These are phyloP conservation scores for Backusella westeae DNA, from an alignment of 192 early-diverging fungal genomes.

Conservation along the genomic window DNA sequence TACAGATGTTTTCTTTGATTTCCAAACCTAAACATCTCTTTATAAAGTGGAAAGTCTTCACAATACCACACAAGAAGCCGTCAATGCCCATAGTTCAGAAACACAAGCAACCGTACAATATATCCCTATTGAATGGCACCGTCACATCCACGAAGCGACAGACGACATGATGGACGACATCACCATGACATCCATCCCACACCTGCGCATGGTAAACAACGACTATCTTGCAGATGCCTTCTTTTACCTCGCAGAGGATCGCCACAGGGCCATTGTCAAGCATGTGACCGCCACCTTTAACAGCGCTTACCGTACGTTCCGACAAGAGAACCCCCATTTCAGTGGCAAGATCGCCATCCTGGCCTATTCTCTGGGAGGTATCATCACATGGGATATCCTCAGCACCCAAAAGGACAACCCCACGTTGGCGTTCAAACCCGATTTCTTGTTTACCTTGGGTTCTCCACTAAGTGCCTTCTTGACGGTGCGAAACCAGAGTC, in stretches of 20 bases:
- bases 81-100: slow-evolving; percentile 33
- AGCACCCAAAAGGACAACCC: not conserved
- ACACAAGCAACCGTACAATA: slow-evolving; percentile 32
- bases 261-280: slow-evolving; percentile 25
- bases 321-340: slow-evolving; percentile 50
- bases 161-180: slow-evolving; percentile 33
- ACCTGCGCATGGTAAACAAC: slow-evolving; percentile 24
- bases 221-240: slow-evolving; percentile 23
- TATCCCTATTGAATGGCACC: slow-evolving; percentile 41
- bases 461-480: slow-evolving; percentile 48
- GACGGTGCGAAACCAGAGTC: slow-evolving; percentile 54
- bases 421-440: not conserved
- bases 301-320: slow-evolving; percentile 42
- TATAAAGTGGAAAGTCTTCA: slow-evolving; percentile 34
- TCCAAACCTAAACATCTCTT: not conserved
- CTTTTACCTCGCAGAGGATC: slow-evolving; percentile 23
- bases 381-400: slow-evolving; percentile 66
- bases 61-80: slow-evolving; percentile 33
- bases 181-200: slow-evolving; percentile 38
- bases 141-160: slow-evolving; percentile 32
- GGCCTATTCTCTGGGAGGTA: slow-evolving; percentile 63
- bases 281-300: slow-evolving; percentile 24
- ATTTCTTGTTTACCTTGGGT: slow-evolving; percentile 18
- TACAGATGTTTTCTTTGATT: not conserved
- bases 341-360: slow-evolving; percentile 55